These are phyloP conservation scores for Cordyceps pruinosa DNA, from an alignment of 2,329 filamentous ascomycete genomes.

Conservation along the genomic window DNA sequence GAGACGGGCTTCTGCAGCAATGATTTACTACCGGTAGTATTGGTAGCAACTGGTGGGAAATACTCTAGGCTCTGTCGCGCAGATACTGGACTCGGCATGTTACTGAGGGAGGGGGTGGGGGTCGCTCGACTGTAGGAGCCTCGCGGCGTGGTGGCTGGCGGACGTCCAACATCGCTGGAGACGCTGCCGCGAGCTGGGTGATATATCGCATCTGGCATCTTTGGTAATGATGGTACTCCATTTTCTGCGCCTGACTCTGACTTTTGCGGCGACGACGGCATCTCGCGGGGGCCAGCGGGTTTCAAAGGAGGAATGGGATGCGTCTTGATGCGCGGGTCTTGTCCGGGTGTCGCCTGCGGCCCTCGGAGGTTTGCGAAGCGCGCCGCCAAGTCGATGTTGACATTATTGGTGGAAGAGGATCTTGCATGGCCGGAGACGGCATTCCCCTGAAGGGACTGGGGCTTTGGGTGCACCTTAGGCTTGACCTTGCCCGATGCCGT, in stretches of 20 bases:
- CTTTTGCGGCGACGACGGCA: slow-evolving; percentile 37
- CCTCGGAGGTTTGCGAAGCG: slow-evolving; percentile 53
- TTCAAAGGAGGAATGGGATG: slow-evolving; percentile 36
- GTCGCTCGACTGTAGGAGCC: slow-evolving; percentile 56
- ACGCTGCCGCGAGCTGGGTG: slow-evolving; percentile 68
- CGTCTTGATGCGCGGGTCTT: slow-evolving; percentile 48
- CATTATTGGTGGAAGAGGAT: slow-evolving; percentile 21
- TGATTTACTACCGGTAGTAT: slow-evolving; percentile 17
- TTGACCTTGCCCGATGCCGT: slow-evolving; percentile 29
- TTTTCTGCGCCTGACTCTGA: slow-evolving; percentile 43
- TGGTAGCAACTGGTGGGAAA: slow-evolving; percentile 17
- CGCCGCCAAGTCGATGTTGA: slow-evolving; percentile 43
- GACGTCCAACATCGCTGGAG: slow-evolving; percentile 56
- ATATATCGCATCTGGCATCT: slow-evolving; percentile 68
- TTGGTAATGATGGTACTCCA: slow-evolving; percentile 54
- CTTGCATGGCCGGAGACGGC: slow-evolving; percentile 31
- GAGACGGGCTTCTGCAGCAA: slow-evolving; percentile 18
- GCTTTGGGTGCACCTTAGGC: slow-evolving; percentile 57
- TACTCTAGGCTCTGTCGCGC: slow-evolving; percentile 27
- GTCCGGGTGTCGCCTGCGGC: slow-evolving; percentile 32
- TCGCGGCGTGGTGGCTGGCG: slow-evolving; percentile 58
- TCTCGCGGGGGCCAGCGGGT: slow-evolving; percentile 43
- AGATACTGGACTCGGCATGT: slow-evolving; percentile 21
- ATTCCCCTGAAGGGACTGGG: slow-evolving; percentile 58
- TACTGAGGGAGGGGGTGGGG: slow-evolving; percentile 37